Percentiles rank a stretch among this genome's conserved stretches.
phyloP scores from a whole-genome alignment of 2,329 filamentous ascomycete genomes.

The Xylaria sp. region DNA sequence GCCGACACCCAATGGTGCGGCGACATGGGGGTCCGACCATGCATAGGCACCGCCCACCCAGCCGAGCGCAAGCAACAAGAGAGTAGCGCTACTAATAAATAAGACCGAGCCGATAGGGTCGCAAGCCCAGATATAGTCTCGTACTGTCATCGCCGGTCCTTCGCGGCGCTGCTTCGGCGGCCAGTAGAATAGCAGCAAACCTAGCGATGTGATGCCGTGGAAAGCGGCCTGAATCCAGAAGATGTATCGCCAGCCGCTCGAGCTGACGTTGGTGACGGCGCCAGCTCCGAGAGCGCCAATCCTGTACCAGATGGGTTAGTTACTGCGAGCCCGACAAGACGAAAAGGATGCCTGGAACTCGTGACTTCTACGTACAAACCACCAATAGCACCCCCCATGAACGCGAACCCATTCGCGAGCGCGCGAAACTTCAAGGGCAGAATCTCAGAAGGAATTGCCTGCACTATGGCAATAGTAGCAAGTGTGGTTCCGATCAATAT shows the following conservation, averaged over 20 bases:
- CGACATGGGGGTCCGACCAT: constrained; percentile 48
- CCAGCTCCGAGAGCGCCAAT: constrained; percentile 57
- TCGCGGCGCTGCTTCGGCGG: constrained; percentile 46
- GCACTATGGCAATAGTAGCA: constrained; percentile 59
- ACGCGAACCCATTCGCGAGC: constrained; percentile 59
- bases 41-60: constrained; percentile 52
- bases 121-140: constrained; percentile 52
- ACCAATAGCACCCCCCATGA: constrained; percentile 56
- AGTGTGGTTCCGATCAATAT: constrained; percentile 62
- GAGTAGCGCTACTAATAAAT: constrained; percentile 50
- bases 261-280: constrained; percentile 54
- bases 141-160: constrained; percentile 46
- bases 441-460: constrained; percentile 62
- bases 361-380: constrained; percentile 51
- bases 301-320: constrained; percentile 36
- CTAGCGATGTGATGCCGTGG: constrained; percentile 53
- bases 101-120: constrained; percentile 54
- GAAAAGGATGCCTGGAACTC: background rate
- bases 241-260: constrained; percentile 59
- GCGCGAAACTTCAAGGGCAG: constrained; percentile 62
- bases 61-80: constrained; percentile 52
- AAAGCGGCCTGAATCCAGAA: constrained; percentile 65
- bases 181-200: constrained; percentile 55
- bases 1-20: constrained; percentile 49
- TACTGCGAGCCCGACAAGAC: background rate